Evolutionary conservation across 108 stramenopile genomes (phyloP), one percentile per base, ranked within the genome.

Genomic region (Aureococcus anophagefferens): DNA sequence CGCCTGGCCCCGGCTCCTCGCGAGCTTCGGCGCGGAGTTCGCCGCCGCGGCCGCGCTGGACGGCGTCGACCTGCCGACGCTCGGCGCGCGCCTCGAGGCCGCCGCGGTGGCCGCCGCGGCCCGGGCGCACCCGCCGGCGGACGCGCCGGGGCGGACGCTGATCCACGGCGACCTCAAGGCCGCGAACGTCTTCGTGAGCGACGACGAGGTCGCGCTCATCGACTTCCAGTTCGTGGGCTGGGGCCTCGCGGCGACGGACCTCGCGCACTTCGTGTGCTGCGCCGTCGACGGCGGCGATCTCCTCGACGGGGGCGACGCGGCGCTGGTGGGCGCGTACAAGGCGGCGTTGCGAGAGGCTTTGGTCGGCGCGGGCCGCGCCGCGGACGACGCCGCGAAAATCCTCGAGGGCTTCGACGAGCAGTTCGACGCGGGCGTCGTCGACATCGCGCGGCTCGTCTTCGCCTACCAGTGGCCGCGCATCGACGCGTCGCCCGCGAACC

Each of bases 201-300:
- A 67, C 68, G 35, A 83, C 25, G 78, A 86, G 46, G 87, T 89
- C 17, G 87, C 85, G 25, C 66, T 89, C 15, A 83, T 89, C 40
- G 89, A 89, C 69, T 89, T 87, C 73, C 89, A 89, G 79, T 89
- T 85, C 85, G 65, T 64, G 64, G 89, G 89, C 4, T 83, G 83
- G 70, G 89, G 89, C 21, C 72, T 89, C 18, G 89, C 87, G n/a
- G 89, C 89, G 28, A 86, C 85, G 21, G 89, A 89, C 70, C 74
- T 89, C 46, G 89, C 89, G 18, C 86, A 89, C 66, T 79, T 76
- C 68, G 72, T 89, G 30, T 68, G 76, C 5, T 81, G 85, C 29
- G 74, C 78, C 46, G 69, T 79, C 33, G 72, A 70, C 68, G 70
- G 73, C 0, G 76, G 74, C 30, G 40, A 44, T 11, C 40, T 44